These are phyloP conservation scores for Talaromyces islandicus DNA, from an alignment of 2,329 filamentous ascomycete species.

Conservation along the genomic window DNA sequence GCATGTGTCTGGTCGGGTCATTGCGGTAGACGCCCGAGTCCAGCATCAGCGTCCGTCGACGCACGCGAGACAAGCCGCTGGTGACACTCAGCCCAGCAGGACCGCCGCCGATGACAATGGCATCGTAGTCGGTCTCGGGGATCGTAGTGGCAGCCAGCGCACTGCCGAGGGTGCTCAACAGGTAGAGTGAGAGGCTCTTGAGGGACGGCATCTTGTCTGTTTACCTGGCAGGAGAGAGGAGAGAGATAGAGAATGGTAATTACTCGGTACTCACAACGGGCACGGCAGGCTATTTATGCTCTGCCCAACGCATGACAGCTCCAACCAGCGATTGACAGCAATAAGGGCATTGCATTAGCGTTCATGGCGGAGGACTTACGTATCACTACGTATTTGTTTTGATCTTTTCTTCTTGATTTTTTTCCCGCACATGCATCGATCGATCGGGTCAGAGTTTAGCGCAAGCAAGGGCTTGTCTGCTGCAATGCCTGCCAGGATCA, in stretches of 20 bases:
- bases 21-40: constrained; percentile 58
- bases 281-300: not conserved
- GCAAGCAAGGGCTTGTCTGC: not conserved
- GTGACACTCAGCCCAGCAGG: constrained; percentile 50
- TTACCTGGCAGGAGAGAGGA: not conserved
- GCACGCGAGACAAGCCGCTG: constrained; percentile 55
- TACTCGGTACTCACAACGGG: not conserved
- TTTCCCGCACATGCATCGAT: not conserved
- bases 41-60: constrained; percentile 50
- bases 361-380: no score
- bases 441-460: not conserved
- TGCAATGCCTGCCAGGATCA: not conserved
- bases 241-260: not conserved
- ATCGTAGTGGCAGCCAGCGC: not conserved
- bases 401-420: not conserved
- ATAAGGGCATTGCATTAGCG: no score
- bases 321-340: not conserved
- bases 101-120: constrained; percentile 53
- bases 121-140: constrained; percentile 44
- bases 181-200: not conserved
- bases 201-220: not conserved
- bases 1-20: constrained; percentile 51
- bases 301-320: not conserved
- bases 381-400: not conserved
- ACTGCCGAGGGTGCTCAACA: not conserved